These are phyloP conservation scores for Suhomyces anneliseae DNA, from an alignment of 1,139 yeast genomes.

Conservation along the genomic window DNA sequence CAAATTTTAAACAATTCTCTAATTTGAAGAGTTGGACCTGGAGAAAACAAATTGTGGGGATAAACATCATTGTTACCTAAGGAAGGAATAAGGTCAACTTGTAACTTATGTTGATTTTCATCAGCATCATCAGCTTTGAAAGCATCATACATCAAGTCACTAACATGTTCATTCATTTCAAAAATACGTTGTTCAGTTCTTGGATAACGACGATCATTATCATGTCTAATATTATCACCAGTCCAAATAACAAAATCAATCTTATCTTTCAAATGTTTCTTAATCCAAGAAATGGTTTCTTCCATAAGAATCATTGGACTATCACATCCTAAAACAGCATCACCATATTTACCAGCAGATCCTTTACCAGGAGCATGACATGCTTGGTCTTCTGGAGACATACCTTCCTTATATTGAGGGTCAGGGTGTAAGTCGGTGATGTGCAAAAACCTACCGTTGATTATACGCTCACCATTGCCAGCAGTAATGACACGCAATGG, in stretches of 20 bases:
- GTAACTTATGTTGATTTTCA: constrained; percentile 46
- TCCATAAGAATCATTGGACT: constrained; percentile 63
- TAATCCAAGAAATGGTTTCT: constrained; percentile 67
- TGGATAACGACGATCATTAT: constrained; percentile 71
- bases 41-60: constrained; percentile 81
- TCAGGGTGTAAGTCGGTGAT: constrained; percentile 88
- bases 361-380: constrained; percentile 59
- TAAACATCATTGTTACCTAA: constrained; percentile 86
- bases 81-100: constrained; percentile 61
- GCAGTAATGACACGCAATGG: constrained; percentile 28
- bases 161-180: constrained; percentile 64
- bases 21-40: constrained; percentile 85
- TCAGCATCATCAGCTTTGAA: constrained; percentile 43
- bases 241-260: constrained; percentile 89
- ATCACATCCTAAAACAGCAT: constrained; percentile 73
- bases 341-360: constrained; percentile 69
- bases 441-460: constrained; percentile 78
- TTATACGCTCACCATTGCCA: constrained; percentile 27
- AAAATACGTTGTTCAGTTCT: constrained; percentile 71
- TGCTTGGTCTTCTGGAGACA: constrained; percentile 19
- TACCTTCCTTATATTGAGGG: constrained; percentile 59
- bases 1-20: constrained; percentile 73
- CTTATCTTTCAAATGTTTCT: constrained; percentile 62
- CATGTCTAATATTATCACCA: constrained; percentile 86
- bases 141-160: constrained; percentile 49